Evolutionary conservation across 139 green algal genomes (phyloP).

Genomic region (Tetraselmis striata): DNA sequence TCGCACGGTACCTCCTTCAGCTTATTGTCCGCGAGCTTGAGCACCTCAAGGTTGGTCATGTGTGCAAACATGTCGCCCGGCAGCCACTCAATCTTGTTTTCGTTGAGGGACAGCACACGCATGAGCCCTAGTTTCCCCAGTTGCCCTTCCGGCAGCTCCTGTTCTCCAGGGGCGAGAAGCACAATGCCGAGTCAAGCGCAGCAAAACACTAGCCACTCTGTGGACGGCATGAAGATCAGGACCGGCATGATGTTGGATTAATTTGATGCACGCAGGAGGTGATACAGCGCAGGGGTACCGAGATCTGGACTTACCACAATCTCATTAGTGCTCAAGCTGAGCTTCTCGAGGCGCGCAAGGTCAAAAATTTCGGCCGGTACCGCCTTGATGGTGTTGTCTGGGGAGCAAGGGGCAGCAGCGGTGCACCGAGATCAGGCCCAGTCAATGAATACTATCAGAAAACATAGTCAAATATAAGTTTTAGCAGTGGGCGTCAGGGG

Average conservation of each 20-base stretch:
- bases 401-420: no score
- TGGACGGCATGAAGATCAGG: no score
- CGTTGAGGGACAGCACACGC: neutral
- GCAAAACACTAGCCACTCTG: no score
- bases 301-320: neutral
- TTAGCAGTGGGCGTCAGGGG: no score
- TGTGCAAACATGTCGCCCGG: neutral
- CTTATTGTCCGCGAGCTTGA: neutral
- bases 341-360: neutral
- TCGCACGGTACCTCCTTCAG: neutral
- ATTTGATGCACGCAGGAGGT: no score
- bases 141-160: neutral
- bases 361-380: neutral
- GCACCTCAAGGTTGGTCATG: neutral
- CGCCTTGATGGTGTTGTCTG: neutral
- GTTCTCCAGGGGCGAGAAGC: no score
- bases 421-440: no score
- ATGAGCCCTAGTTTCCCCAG: neutral
- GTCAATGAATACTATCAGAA: no score
- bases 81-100: neutral
- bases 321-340: neutral
- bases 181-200: no score
- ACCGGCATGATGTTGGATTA: no score
- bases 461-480: no score
- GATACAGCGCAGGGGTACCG: neutral